Percentiles rank a stretch among this genome's conserved stretches.
phyloP scores from a whole-genome alignment of 768 basidiomycete genomes.

The Mycena albidolilacea region DNA sequence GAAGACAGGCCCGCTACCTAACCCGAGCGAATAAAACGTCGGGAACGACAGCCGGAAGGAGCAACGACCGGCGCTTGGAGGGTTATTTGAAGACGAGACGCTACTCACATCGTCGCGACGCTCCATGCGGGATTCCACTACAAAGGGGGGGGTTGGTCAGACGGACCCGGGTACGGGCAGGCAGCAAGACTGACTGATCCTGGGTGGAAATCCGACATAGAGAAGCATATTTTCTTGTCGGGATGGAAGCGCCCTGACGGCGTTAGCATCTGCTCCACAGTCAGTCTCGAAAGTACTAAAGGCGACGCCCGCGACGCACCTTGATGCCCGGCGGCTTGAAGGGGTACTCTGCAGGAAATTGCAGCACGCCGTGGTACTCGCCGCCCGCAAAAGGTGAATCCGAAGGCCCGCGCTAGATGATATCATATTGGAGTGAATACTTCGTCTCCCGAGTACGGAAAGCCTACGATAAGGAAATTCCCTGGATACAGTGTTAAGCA shows the following conservation, averaged over 20 bases:
- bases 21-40: slow-evolving; percentile 15
- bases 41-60: background rate
- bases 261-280: slow-evolving; percentile 80
- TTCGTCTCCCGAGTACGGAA: slow-evolving; percentile 17
- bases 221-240: slow-evolving; percentile 97
- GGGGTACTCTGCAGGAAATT: slow-evolving; percentile 95
- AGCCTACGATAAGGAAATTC: slow-evolving; percentile 93
- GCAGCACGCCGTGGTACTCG: slow-evolving; percentile 93
- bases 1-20: background rate
- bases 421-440: slow-evolving; percentile 6
- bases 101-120: slow-evolving; percentile 90
- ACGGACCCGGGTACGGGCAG: slow-evolving; percentile 13
- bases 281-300: background rate
- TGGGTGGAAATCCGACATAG: slow-evolving; percentile 97
- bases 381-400: slow-evolving; percentile 93
- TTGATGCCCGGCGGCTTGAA: slow-evolving; percentile 98
- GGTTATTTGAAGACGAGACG: slow-evolving; percentile 4
- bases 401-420: slow-evolving; percentile 87
- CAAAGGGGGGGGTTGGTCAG: slow-evolving; percentile 11
- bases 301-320: slow-evolving; percentile 57
- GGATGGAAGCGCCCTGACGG: slow-evolving; percentile 93
- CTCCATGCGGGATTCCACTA: slow-evolving; percentile 98
- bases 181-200: slow-evolving; percentile 73
- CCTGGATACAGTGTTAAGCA: slow-evolving; percentile 61
- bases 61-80: background rate